Evolutionary conservation across 805 yeast species (phyloP).

Genomic region (Pichia membranifaciens): DNA sequence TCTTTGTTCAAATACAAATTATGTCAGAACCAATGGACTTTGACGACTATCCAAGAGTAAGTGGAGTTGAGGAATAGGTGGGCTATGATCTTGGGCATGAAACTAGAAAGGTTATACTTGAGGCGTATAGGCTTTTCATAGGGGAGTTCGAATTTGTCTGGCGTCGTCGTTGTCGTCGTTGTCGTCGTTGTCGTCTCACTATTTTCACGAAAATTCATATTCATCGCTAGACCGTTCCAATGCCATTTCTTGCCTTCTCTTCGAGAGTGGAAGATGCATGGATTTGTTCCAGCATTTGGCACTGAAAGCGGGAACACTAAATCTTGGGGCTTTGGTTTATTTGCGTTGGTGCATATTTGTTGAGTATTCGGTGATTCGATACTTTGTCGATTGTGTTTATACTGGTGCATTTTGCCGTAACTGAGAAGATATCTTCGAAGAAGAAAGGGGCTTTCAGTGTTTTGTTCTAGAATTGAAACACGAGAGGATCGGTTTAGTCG

Average conservation of each 20-base stretch:
- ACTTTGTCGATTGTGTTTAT: neutral
- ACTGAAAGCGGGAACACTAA: neutral
- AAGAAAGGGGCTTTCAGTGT: too few species aligned
- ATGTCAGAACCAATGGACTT: constrained; percentile 59
- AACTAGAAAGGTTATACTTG: too few species aligned
- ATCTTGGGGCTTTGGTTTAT: neutral
- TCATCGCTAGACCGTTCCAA: neutral
- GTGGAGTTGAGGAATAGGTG: constrained; percentile 6
- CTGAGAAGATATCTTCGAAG: neutral
- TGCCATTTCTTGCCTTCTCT: neutral
- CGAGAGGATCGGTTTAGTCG: neutral
- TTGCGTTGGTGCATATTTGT: neutral
- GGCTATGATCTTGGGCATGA: too few species aligned
- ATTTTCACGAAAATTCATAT: too few species aligned
- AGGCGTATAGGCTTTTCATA: too few species aligned
- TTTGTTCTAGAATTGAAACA: too few species aligned
- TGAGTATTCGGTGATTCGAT: constrained; percentile 3
- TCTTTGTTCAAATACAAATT: neutral
- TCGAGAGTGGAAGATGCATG: neutral
- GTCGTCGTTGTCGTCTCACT: too few species aligned
- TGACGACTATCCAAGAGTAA: constrained; percentile 56
- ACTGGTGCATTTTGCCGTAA: neutral
- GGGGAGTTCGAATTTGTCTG: too few species aligned
- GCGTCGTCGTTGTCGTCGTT: too few species aligned
- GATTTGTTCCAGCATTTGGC: too few species aligned